A percentile compares a stretch with the other conserved stretches of the same genome.
Conservation (phyloP, 495 filamentous ascomycete species). For the Penicillium waksmanii region DNA sequence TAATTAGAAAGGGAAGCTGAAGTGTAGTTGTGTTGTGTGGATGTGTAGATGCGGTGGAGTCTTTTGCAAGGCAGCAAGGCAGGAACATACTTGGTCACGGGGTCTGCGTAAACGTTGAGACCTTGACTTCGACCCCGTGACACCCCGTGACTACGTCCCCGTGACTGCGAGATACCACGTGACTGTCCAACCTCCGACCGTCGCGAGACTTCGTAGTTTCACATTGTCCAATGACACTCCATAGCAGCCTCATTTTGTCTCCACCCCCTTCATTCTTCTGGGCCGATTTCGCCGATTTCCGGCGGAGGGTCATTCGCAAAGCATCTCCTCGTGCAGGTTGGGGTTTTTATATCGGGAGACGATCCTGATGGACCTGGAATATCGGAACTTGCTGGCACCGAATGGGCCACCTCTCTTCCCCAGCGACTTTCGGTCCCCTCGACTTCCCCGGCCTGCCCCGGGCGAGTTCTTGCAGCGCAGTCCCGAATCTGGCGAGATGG, state of each 20-base stretch:
- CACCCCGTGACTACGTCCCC: too few species aligned
- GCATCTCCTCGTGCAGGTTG: constrained; percentile 24
- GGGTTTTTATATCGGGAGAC: constrained; percentile 43
- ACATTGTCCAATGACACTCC: constrained; percentile 9
- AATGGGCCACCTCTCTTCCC: constrained; percentile 42
- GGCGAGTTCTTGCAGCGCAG: constrained; percentile 37
- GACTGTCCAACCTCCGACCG: constrained; percentile 8
- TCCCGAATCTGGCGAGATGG: constrained; percentile 44
- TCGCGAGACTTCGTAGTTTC: constrained; percentile 11
- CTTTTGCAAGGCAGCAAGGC: constrained; percentile 6
- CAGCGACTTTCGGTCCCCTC: constrained; percentile 50
- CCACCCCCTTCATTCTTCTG: constrained; percentile 10
- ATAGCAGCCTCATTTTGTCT: not conserved
- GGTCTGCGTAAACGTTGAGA: not conserved
- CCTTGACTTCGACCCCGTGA: too few species aligned
- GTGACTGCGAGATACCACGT: not conserved
- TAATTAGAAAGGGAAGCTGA: too few species aligned
- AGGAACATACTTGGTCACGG: not conserved
- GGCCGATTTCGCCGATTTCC: constrained; percentile 51
- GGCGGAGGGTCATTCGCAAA: constrained; percentile 31
- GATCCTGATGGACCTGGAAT: constrained; percentile 49
- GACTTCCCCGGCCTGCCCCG: constrained; percentile 41
- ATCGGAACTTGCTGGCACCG: constrained; percentile 44
- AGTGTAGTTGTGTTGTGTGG: too few species aligned
- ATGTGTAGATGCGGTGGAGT: too few species aligned